Percentiles rank a stretch among this genome's conserved stretches.
phyloP scores from a whole-genome alignment of 2,329 filamentous ascomycete genomes.

The Cladosporium colombiae region DNA sequence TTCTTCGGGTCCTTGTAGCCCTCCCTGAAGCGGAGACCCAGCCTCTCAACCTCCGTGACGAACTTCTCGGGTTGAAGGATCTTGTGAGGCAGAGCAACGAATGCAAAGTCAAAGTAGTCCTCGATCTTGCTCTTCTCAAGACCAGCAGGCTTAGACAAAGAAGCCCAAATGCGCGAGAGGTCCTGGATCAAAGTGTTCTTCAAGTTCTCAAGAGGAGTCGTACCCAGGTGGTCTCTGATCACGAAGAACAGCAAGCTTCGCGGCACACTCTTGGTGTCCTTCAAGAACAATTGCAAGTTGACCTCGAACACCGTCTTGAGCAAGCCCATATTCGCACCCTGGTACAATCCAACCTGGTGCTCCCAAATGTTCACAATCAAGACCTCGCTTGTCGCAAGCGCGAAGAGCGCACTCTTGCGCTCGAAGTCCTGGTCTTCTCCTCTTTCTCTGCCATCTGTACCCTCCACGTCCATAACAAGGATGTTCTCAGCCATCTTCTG shows the following conservation, averaged over 20 bases:
- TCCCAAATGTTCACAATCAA: conserved; percentile 99
- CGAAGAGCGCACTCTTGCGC: conserved; percentile 95
- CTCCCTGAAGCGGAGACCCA: conserved; percentile 79
- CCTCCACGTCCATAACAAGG: conserved; percentile 98
- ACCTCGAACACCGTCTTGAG: conserved; percentile 99
- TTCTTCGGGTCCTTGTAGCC: conserved; percentile 72
- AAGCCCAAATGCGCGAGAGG: conserved; percentile 86
- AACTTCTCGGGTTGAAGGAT: conserved; percentile 94
- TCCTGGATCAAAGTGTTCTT: conserved; percentile 89
- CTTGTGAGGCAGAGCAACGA: conserved; percentile 94
- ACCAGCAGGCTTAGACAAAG: conserved; percentile 86
- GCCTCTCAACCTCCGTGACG: conserved; percentile 71
- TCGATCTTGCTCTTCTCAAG: conserved; percentile 87
- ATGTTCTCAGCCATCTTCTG: conserved; percentile 92
- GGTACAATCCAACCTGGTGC: conserved; percentile 95
- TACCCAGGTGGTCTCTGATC: conserved; percentile 93
- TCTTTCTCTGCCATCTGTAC: conserved; percentile 91
- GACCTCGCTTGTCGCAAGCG: conserved; percentile 94
- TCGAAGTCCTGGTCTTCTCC: conserved; percentile 99
- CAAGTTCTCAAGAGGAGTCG: conserved; percentile 85
- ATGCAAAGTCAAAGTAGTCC: conserved; percentile 98
- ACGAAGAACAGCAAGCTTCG: conserved; percentile 97
- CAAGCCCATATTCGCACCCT: conserved; percentile 97
- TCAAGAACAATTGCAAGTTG: conserved; percentile 93
- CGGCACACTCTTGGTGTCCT: conserved; percentile 88